Conservation (phyloP, 2,329 filamentous ascomycete genomes). For the Phialophora verrucosa region DNA sequence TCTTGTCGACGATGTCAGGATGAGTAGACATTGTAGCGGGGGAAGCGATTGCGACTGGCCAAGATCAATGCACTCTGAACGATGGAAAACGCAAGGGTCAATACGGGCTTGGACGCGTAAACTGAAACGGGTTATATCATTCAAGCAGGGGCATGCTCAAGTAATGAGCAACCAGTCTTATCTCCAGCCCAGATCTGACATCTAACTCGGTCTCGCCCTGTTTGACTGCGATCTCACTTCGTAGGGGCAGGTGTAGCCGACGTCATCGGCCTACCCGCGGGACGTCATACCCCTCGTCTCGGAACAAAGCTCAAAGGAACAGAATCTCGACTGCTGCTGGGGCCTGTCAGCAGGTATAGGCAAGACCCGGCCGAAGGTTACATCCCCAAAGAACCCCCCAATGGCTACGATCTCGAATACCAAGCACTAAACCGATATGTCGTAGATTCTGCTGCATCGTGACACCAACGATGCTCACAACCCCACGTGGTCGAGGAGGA, state of each 20-base stretch:
- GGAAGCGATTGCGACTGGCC: not conserved
- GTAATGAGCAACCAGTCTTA: slow-evolving; percentile 2
- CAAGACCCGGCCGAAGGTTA: slow-evolving; percentile 1
- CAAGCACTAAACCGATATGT: not conserved
- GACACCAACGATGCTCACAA: not conserved
- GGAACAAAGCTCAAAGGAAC: not conserved
- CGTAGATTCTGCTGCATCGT: not conserved
- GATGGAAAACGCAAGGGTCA: not conserved
- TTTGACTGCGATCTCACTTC: not conserved
- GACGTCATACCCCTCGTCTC: slow-evolving; percentile 5
- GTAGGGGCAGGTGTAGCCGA: not conserved
- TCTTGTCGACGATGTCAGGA: slow-evolving; percentile 15
- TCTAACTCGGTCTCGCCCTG: not conserved
- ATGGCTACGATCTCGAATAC: not conserved
- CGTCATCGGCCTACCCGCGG: not conserved
- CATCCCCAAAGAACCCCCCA: not conserved
- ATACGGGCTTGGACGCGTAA: not conserved
- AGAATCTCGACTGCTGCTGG: not conserved
- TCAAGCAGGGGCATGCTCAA: not conserved
- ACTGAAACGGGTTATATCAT: not conserved
- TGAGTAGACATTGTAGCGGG: slow-evolving; percentile 8
- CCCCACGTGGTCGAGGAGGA: not conserved
- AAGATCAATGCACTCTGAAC: not conserved
- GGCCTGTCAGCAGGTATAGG: not conserved
- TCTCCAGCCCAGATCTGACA: not conserved